Conservation (phyloP, 2,329 filamentous ascomycete species). For the Aspergillus calidoustus region DNA sequence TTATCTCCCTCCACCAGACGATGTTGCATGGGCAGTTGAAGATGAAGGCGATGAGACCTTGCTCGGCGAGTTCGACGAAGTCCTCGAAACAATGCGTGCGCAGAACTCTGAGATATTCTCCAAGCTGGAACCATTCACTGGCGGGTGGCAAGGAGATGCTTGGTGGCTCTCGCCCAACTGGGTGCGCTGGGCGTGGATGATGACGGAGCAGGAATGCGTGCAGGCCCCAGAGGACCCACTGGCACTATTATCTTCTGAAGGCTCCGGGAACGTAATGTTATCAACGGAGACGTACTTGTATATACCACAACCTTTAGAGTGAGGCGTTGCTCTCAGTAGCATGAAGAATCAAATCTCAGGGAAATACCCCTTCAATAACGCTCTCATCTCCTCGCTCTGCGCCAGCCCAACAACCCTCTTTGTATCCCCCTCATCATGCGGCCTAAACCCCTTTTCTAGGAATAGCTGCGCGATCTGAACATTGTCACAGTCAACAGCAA, state of each 20-base stretch:
- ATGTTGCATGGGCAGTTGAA: slow-evolving; percentile 36
- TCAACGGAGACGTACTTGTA: slow-evolving; percentile 42
- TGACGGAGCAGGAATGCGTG: slow-evolving; percentile 46
- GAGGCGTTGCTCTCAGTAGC: not conserved
- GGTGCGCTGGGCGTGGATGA: slow-evolving; percentile 50
- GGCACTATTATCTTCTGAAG: slow-evolving; percentile 29
- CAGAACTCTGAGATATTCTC: slow-evolving; percentile 21
- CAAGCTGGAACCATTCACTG: slow-evolving; percentile 24
- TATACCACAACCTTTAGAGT: slow-evolving; percentile 32
- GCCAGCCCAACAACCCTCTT: not conserved
- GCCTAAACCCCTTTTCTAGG: not conserved
- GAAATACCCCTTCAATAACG: not conserved
- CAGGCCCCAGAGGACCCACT: slow-evolving; percentile 42
- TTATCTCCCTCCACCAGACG: slow-evolving; percentile 36
- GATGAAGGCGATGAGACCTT: slow-evolving; percentile 34
- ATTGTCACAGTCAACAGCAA: not conserved
- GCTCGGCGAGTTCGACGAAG: slow-evolving; percentile 29
- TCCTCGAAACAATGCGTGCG: slow-evolving; percentile 25
- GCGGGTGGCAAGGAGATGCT: slow-evolving; percentile 28
- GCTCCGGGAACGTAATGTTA: slow-evolving; percentile 28
- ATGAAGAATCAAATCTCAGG: not conserved
- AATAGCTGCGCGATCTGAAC: not conserved
- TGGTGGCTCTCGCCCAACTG: slow-evolving; percentile 45
- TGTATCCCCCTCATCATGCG: not conserved
- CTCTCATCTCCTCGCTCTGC: not conserved